These are phyloP conservation scores for Puccinia coronata DNA, from an alignment of 1,284 basidiomycete species.

Conservation along the genomic window DNA sequence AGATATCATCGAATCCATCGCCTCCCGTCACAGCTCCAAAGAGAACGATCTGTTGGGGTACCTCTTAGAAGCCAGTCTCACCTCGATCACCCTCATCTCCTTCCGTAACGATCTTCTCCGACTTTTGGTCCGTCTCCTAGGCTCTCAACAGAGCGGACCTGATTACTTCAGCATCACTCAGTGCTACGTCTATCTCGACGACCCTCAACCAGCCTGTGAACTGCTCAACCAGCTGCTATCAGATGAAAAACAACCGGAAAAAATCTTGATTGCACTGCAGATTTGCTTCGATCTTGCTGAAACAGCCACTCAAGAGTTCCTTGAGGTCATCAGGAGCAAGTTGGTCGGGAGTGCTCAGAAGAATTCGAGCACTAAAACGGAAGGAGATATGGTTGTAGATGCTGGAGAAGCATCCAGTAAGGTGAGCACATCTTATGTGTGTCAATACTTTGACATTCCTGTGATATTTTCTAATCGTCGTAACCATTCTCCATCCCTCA, in stretches of 20 bases:
- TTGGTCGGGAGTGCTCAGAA: conserved; percentile 49
- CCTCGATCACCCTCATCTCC: conserved; percentile 72
- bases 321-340: conserved; percentile 66
- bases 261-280: conserved; percentile 80
- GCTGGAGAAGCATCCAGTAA: conserved; percentile 8
- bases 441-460: background rate
- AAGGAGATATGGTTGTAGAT: conserved; percentile 9
- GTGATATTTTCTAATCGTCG: background rate
- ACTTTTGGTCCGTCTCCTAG: conserved; percentile 74
- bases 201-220: conserved; percentile 71
- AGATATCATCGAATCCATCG: conserved; percentile 78
- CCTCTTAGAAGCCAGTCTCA: conserved; percentile 82
- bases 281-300: conserved; percentile 91
- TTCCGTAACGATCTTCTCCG: conserved; percentile 73
- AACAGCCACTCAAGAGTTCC: conserved; percentile 86
- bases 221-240: conserved; percentile 68
- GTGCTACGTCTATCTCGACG: conserved; percentile 81
- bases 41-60: conserved; percentile 81
- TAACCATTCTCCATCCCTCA: conserved; percentile 54
- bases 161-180: conserved; percentile 78
- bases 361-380: conserved; percentile 29
- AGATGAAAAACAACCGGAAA: conserved; percentile 62
- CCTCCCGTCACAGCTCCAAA: conserved; percentile 62
- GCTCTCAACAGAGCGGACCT: conserved; percentile 72
- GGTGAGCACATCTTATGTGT: background rate